Percentiles rank a stretch among this genome's conserved stretches.
Evolutionary conservation across 306 rosid species (phyloP).

Genomic region (Rosa rugosa): DNA sequence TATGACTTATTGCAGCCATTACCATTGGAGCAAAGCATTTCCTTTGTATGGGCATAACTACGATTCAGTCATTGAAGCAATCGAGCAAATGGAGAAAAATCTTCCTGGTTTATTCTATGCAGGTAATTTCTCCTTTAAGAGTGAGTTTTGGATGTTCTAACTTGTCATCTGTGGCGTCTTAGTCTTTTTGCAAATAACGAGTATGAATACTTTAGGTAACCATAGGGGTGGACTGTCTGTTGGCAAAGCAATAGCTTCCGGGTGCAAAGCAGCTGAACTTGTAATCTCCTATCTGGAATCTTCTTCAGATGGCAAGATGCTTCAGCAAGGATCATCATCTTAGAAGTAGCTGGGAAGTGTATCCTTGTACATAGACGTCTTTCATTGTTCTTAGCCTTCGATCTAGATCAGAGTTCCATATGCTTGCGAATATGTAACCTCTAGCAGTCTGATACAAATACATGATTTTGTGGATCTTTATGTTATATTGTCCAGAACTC

Average conservation of each 20-base stretch:
- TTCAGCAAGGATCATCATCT: conserved; percentile 22
- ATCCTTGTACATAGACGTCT: neutral
- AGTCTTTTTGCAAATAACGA: neutral
- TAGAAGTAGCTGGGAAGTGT: conserved; percentile 16
- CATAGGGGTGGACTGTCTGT: conserved; percentile 83
- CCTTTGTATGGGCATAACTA: conserved; percentile 81
- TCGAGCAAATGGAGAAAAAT: conserved; percentile 73
- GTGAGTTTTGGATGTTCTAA: conserved; percentile 1
- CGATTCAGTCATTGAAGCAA: conserved; percentile 76
- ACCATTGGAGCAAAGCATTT: conserved; percentile 87
- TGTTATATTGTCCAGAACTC: neutral
- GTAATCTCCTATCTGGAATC: conserved; percentile 75
- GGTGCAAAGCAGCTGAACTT: conserved; percentile 91
- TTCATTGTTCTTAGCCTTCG: neutral
- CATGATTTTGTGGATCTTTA: neutral
- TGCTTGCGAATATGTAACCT: neutral
- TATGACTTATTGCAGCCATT: conserved; percentile 61
- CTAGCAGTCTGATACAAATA: neutral
- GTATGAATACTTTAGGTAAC: conserved; percentile 49
- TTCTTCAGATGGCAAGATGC: conserved; percentile 39
- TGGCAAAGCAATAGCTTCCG: conserved; percentile 81
- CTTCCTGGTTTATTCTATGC: conserved; percentile 93
- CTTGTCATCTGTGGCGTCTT: neutral
- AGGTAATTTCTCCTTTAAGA: conserved; percentile 43
- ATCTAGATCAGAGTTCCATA: neutral